Conservation (phyloP, 2,329 filamentous ascomycete genomes). For the Hymenotorrendiella dingleyae region DNA sequence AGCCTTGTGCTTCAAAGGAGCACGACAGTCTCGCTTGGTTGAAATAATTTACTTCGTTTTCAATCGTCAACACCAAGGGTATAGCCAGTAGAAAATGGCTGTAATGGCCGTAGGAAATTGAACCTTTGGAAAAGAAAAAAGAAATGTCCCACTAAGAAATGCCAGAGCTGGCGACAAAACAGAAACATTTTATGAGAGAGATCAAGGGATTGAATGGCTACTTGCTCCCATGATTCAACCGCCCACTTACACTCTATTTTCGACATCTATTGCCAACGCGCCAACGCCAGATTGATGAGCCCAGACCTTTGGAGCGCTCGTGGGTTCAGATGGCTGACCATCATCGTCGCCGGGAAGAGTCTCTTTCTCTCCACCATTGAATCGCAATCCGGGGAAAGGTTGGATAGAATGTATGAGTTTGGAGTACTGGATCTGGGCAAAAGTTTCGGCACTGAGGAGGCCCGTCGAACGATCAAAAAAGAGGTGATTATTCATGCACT, state of each 20-base stretch:
- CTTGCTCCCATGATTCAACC: too few species aligned
- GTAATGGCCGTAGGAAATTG: too few species aligned
- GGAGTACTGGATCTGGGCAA: conserved; percentile 60
- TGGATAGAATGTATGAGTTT: conserved; percentile 65
- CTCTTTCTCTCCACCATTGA: conserved; percentile 54
- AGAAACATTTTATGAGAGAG: too few species aligned
- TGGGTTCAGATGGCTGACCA: background rate
- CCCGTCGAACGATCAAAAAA: conserved; percentile 72
- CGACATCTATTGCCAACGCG: conserved; percentile 75
- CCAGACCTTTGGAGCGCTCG: conserved; percentile 32
- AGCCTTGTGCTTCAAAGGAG: too few species aligned
- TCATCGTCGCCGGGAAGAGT: conserved; percentile 9
- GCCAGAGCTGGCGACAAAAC: too few species aligned
- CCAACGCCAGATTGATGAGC: conserved; percentile 78
- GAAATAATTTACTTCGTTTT: too few species aligned
- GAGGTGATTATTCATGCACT: conserved; percentile 67
- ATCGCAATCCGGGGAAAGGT: conserved; percentile 60
- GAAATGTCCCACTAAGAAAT: too few species aligned
- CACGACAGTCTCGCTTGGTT: too few species aligned
- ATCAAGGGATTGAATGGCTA: too few species aligned
- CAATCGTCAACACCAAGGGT: too few species aligned
- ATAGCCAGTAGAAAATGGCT: too few species aligned
- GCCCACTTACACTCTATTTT: conserved; percentile 60
- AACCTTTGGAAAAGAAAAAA: too few species aligned
- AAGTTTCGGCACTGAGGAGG: conserved; percentile 54